Evolutionary conservation across 176 grass and related monocot species (phyloP).

Genomic region (Rhipidocladum racemiflorum): DNA sequence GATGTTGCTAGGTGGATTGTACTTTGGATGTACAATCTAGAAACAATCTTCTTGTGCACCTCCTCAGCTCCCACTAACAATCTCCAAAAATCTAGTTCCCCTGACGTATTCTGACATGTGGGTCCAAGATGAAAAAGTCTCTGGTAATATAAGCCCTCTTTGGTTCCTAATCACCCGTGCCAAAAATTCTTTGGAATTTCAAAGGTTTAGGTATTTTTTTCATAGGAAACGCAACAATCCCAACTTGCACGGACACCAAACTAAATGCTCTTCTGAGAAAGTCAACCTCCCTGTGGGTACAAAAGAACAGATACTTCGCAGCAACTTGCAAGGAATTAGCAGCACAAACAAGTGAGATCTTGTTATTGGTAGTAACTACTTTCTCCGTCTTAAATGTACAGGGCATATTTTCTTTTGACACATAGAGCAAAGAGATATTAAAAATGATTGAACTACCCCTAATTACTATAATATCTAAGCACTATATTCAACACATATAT

Average conservation of each 20-base stretch:
- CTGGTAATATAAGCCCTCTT: not conserved
- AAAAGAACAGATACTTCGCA: not conserved
- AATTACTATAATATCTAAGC: no score
- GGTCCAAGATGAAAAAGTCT: not conserved
- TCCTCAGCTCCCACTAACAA: slow-evolving; percentile 30
- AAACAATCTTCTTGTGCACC: slow-evolving; percentile 13
- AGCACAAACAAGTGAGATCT: slow-evolving; percentile 14
- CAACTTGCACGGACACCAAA: slow-evolving; percentile 4
- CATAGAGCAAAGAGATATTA: no score
- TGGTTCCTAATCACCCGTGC: not conserved
- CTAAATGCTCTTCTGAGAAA: slow-evolving; percentile 16
- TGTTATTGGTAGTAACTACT: not conserved
- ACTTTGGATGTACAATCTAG: slow-evolving; percentile 22
- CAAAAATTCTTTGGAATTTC: not conserved
- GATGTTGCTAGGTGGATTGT: slow-evolving; percentile 16
- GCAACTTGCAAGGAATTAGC: slow-evolving; percentile 13
- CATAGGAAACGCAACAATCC: not conserved
- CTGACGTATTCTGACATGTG: not conserved
- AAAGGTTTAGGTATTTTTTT: not conserved
- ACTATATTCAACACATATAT: no score
- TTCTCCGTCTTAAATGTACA: no score
- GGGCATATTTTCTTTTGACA: no score
- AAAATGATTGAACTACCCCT: no score
- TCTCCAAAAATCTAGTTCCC: slow-evolving; percentile 1
- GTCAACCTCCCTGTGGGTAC: slow-evolving; percentile 38